Evolutionary conservation across 164 flowering plant species (phyloP).

Genomic region (Buxus sempervirens): DNA sequence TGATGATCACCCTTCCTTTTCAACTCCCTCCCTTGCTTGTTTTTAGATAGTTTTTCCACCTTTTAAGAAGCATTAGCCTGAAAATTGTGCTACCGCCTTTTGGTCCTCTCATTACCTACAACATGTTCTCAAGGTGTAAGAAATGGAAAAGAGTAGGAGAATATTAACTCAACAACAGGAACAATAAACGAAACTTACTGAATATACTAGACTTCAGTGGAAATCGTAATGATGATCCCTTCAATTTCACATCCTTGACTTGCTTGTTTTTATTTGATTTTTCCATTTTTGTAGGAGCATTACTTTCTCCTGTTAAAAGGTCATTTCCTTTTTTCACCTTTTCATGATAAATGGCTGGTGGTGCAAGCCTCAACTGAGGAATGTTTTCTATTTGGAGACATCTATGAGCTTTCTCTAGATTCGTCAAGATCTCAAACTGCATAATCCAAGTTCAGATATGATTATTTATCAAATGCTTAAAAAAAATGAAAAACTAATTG

Average conservation of each 20-base stretch:
- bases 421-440: slow-evolving; percentile 85
- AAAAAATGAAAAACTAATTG: background rate
- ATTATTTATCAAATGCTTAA: background rate
- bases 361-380: slow-evolving; percentile 86
- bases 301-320: slow-evolving; percentile 47
- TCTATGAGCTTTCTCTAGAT: slow-evolving; percentile 58
- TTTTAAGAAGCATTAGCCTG: too few relatives aligned
- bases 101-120: slow-evolving; percentile 38
- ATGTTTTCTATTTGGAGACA: slow-evolving; percentile 53
- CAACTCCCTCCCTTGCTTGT: too few relatives aligned
- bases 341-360: slow-evolving; percentile 94
- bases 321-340: slow-evolving; percentile 68
- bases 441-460: slow-evolving; percentile 18
- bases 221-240: slow-evolving; percentile 65
- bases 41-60: too few relatives aligned
- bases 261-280: slow-evolving; percentile 46
- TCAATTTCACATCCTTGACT: slow-evolving; percentile 50
- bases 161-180: background rate
- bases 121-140: background rate
- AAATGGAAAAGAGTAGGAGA: background rate
- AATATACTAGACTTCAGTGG: slow-evolving; percentile 71
- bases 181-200: slow-evolving; percentile 41
- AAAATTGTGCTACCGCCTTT: too few relatives aligned
- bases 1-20: too few relatives aligned
- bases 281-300: slow-evolving; percentile 28